A percentile compares a stretch with the other conserved stretches of the same genome.
These are phyloP conservation scores for Ceratocystis ficicola DNA, from an alignment of 2,329 filamentous ascomycete genomes.

Conservation along the genomic window DNA sequence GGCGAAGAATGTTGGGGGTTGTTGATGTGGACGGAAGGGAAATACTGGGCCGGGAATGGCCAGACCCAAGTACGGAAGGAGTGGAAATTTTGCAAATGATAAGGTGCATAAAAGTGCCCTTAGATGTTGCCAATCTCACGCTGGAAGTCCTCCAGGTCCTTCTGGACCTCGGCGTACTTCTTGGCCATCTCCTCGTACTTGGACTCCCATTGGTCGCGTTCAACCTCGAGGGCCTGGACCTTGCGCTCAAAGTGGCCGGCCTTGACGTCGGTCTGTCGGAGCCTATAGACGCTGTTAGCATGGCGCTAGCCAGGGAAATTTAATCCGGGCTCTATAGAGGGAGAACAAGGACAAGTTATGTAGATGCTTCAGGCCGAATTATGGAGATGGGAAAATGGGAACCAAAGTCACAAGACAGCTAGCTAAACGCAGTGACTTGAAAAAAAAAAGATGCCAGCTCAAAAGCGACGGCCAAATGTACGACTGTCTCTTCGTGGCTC, in stretches of 20 bases:
- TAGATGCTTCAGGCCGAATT: background rate
- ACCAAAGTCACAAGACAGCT: background rate
- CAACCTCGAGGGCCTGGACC: slow-evolving; percentile 86
- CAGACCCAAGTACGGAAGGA: background rate
- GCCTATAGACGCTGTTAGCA: slow-evolving; percentile 41
- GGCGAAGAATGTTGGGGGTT: background rate
- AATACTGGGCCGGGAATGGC: background rate
- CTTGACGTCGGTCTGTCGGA: slow-evolving; percentile 98
- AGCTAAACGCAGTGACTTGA: background rate
- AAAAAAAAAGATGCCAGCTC: background rate
- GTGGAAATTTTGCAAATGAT: slow-evolving; percentile 16
- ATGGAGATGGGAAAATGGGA: background rate
- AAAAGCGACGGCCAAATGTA: no score
- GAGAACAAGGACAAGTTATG: background rate
- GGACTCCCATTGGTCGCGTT: slow-evolving; percentile 86
- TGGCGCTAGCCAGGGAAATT: background rate
- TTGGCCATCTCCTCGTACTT: slow-evolving; percentile 97
- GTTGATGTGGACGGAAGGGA: background rate
- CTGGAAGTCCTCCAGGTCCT: slow-evolving; percentile 85
- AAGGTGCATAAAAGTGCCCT: slow-evolving; percentile 27
- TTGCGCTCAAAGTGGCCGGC: slow-evolving; percentile 98
- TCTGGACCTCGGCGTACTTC: slow-evolving; percentile 73
- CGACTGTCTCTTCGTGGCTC: no score
- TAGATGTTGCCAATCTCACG: slow-evolving; percentile 88
- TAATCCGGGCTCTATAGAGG: background rate